Percentiles rank a stretch among this genome's conserved stretches.
Conservation (phyloP, 345 rosid species). For the Lenwebbia sp. region DNA sequence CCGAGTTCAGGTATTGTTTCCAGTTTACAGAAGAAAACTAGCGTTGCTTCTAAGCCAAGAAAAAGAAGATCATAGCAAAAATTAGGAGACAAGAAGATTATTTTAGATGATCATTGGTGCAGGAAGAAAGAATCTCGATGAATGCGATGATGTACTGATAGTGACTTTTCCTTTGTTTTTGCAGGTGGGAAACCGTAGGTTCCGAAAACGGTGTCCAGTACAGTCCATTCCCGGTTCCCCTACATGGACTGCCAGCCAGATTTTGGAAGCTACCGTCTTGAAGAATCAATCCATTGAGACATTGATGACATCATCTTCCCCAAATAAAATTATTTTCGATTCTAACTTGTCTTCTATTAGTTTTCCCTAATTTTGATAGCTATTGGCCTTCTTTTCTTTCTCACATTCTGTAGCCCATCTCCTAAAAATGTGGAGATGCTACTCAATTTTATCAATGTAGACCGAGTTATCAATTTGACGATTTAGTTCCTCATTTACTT, state of each 20-base stretch:
- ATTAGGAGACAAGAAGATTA: not conserved
- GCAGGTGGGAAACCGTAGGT: conserved; percentile 73
- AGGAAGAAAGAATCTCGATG: not conserved
- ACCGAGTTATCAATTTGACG: not conserved
- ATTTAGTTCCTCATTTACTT: not conserved
- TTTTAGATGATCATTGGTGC: not conserved
- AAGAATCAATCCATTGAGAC: not conserved
- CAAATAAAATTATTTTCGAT: not conserved
- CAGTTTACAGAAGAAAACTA: not conserved
- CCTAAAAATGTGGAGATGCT: conserved; percentile 6
- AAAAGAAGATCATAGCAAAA: not conserved
- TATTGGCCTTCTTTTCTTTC: not conserved
- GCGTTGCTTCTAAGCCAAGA: not conserved
- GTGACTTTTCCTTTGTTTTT: conserved; percentile 7
- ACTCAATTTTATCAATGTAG: not conserved
- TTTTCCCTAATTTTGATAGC: not conserved
- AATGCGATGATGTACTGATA: not conserved
- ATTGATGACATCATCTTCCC: not conserved
- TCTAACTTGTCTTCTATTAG: not conserved
- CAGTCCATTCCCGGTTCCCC: conserved; percentile 73
- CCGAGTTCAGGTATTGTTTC: conserved; percentile 46
- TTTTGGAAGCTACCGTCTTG: conserved; percentile 37
- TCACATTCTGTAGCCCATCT: not conserved
- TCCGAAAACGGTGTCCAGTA: conserved; percentile 45
- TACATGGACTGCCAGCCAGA: conserved; percentile 60